Base-by-base conservation (phyloP, 1,284 basidiomycete species). In the Sporisorium graminicola region DNA sequence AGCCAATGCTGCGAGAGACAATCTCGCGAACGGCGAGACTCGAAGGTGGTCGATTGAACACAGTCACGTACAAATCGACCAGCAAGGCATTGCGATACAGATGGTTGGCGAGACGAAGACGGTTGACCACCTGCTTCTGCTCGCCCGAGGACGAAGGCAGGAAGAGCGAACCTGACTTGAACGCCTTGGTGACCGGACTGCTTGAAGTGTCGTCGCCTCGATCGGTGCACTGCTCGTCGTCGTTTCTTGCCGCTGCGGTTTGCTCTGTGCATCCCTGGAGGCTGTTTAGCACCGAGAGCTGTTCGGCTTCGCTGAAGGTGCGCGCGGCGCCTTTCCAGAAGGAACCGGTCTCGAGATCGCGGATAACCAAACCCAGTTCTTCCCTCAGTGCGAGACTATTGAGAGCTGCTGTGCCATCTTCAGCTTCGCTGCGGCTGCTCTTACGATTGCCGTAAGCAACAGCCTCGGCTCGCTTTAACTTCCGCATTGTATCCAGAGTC, bases 401-500 rank as follows among this genome's bases (percentile, higher is more conserved):
- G 18, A 75, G 67, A n/a, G 64, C 67, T 29, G 73, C 73, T 1
- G 46, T 46, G 27, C 73, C 64, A 27, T 70, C 64, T 20, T 75
- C 73, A 0, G 73, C 73, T 26, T 66, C 64, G 35, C 58, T 53
- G 6, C 67, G 58, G 27, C 63, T 62, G 57, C 66, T 70, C 44
- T 66, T 59, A 6, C 60, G 63, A 7, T 57, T 49, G 37, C 73
- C 73, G 12, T 70, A 70, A 1, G 67, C 66, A 3, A 29, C 58
- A 2, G 51, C 43, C 29, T 75, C 73, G 26, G 67, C 73, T n/a
- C 67, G 56, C n/a, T 57, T 64, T 37, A 75, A 60, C 40, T 56
- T 66, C 37, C 73, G 67, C 73, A 70, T 69, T 26, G 67, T 70
- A 40, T 75, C 73, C 6, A 75, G 53, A 9, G 73, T 75, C 57